phyloP scores from a whole-genome alignment of 1,139 yeast species.

The Candida tunisiensis region DNA sequence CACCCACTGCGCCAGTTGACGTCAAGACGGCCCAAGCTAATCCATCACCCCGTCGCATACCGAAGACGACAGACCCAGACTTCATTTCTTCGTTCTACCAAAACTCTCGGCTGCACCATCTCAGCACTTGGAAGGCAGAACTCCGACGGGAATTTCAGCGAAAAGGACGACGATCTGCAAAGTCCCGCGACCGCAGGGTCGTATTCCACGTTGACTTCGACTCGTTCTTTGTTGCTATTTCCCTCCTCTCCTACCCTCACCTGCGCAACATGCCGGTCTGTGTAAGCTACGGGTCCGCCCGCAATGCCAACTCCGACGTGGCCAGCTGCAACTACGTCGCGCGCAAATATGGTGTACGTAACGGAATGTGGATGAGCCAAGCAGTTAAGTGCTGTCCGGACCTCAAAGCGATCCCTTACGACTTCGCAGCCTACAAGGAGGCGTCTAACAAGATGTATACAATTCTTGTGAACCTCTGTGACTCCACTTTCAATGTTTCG shows the following conservation, averaged over 20 bases:
- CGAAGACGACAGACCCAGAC: slow-evolving; percentile 63
- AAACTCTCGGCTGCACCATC: slow-evolving; percentile 72
- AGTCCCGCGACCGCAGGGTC: slow-evolving; percentile 10
- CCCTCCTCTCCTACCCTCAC: slow-evolving; percentile 41
- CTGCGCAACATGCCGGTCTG: slow-evolving; percentile 46
- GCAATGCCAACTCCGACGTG: slow-evolving; percentile 49
- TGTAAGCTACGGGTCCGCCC: slow-evolving; percentile 59
- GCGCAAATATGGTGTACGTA: slow-evolving; percentile 49
- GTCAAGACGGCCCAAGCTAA: too few relatives aligned
- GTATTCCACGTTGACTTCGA: slow-evolving; percentile 84
- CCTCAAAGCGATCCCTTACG: slow-evolving; percentile 46
- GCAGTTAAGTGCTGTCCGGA: slow-evolving; percentile 55
- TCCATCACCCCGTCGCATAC: too few relatives aligned
- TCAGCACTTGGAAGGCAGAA: slow-evolving; percentile 76
- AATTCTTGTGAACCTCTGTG: slow-evolving; percentile 19
- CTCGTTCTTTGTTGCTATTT: slow-evolving; percentile 83
- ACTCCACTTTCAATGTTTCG: too few relatives aligned
- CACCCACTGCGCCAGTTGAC: too few relatives aligned
- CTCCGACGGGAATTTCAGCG: slow-evolving; percentile 41
- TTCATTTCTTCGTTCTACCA: slow-evolving; percentile 58
- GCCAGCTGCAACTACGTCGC: slow-evolving; percentile 90
- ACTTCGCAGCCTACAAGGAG: slow-evolving; percentile 55
- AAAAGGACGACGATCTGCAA: too few relatives aligned
- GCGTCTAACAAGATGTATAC: slow-evolving; percentile 40
- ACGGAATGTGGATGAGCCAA: slow-evolving; percentile 76